Evolutionary conservation across 305 asterid species (phyloP).

Genomic region (Fraxinus platypoda): DNA sequence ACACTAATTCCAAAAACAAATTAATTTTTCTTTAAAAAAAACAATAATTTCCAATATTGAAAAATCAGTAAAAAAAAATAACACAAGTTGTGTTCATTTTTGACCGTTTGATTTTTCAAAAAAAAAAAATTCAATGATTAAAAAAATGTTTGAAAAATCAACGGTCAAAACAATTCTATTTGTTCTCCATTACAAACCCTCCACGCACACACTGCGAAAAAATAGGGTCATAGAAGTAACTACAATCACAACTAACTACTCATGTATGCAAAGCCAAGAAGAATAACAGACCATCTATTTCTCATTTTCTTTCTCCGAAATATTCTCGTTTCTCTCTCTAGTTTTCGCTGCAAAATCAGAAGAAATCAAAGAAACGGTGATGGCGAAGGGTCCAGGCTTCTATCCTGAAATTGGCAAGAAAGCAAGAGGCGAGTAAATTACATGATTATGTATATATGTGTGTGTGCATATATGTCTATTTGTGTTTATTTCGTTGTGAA

Average conservation of each 20-base stretch:
- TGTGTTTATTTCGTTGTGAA: not conserved
- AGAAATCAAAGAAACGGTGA: slow-evolving; percentile 32
- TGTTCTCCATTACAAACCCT: not conserved
- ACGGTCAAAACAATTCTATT: not conserved
- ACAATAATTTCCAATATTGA: too few species aligned
- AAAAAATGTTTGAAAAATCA: not conserved
- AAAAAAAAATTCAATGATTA: not conserved
- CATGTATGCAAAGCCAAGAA: not conserved
- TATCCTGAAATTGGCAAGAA: slow-evolving; percentile 65
- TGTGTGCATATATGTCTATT: not conserved
- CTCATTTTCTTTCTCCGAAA: not conserved
- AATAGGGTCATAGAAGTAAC: not conserved
- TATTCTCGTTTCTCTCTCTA: not conserved
- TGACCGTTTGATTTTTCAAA: not conserved
- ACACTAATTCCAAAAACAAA: not conserved
- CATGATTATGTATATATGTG: not conserved
- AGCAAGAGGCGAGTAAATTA: slow-evolving; percentile 47
- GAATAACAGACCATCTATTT: not conserved
- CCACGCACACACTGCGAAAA: not conserved
- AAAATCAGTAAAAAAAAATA: too few species aligned
- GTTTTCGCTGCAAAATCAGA: not conserved
- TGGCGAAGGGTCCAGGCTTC: slow-evolving; percentile 64
- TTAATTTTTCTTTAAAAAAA: too few species aligned
- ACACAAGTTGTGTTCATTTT: not conserved
- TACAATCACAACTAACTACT: not conserved